Evolutionary conservation across 208 protist genomes (phyloP).

Genomic region (Tritrichomonas musculus): DNA sequence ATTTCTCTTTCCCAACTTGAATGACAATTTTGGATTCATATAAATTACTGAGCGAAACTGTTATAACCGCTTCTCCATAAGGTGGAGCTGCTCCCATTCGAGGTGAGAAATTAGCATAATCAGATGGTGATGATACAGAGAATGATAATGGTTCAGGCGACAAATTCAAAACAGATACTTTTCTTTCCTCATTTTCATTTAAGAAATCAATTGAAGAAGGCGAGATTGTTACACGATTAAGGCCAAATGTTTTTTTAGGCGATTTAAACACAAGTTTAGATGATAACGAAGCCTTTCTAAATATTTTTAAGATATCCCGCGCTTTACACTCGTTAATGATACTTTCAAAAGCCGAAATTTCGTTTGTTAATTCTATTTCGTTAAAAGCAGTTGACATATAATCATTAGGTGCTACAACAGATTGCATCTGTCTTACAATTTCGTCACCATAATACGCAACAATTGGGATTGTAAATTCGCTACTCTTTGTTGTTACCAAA

Average conservation of each 20-base stretch:
- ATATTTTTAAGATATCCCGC: not conserved
- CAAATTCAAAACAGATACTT: not conserved
- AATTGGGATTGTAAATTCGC: not conserved
- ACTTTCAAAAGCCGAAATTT: not conserved
- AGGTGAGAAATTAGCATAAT: not conserved
- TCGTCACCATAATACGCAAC: not conserved
- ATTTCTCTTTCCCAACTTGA: not conserved
- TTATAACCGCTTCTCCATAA: not conserved
- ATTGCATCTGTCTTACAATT: not conserved
- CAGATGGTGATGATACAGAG: not conserved
- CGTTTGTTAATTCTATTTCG: not conserved
- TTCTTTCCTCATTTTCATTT: not conserved
- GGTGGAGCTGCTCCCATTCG: not conserved
- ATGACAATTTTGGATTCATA: not conserved
- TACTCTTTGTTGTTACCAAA: not conserved
- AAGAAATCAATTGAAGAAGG: not conserved
- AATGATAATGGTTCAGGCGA: not conserved
- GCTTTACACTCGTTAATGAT: not conserved
- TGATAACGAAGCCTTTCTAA: not conserved
- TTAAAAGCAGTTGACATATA: not conserved
- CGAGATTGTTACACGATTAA: not conserved
- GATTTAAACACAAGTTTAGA: not conserved
- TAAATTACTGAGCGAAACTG: not conserved
- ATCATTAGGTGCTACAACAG: not conserved
- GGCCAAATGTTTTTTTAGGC: not conserved